Evolutionary conservation across 1,139 yeast genomes (phyloP).

Genomic region (Candida sp.): DNA sequence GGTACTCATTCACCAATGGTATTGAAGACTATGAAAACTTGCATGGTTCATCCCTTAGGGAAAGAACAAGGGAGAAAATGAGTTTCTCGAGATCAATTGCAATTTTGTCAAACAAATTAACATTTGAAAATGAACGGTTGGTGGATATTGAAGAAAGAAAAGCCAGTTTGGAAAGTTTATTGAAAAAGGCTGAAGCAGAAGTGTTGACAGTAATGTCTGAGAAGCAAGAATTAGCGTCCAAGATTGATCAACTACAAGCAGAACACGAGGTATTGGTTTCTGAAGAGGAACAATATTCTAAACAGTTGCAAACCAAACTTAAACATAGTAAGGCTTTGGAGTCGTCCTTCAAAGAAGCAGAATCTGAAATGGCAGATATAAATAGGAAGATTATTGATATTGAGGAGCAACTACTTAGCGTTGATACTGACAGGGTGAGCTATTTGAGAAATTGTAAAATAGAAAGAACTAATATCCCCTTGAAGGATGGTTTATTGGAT

Average conservation of each 20-base stretch:
- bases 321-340: conserved; percentile 27
- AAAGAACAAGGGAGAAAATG: conserved; percentile 61
- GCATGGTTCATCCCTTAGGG: conserved; percentile 61
- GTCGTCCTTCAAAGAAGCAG: conserved; percentile 29
- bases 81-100: conserved; percentile 59
- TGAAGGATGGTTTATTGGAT: conserved; percentile 55
- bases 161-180: conserved; percentile 28
- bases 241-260: conserved; percentile 47
- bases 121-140: conserved; percentile 60
- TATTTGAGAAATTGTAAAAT: conserved; percentile 73
- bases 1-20: conserved; percentile 47
- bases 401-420: conserved; percentile 55
- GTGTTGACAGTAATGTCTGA: conserved; percentile 25
- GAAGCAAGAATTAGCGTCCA: conserved; percentile 28
- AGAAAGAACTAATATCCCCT: conserved; percentile 65
- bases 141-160: conserved; percentile 48
- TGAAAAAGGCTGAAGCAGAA: conserved; percentile 27
- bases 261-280: conserved; percentile 43
- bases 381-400: conserved; percentile 32
- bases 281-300: conserved; percentile 29
- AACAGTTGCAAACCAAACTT: conserved; percentile 21
- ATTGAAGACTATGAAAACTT: conserved; percentile 66
- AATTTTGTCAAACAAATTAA: conserved; percentile 57
- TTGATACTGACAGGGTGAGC: conserved; percentile 56
- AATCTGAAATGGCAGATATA: conserved; percentile 22